Evolutionary conservation across 495 filamentous ascomycete species (phyloP).

Genomic region (Neurospora sp.): DNA sequence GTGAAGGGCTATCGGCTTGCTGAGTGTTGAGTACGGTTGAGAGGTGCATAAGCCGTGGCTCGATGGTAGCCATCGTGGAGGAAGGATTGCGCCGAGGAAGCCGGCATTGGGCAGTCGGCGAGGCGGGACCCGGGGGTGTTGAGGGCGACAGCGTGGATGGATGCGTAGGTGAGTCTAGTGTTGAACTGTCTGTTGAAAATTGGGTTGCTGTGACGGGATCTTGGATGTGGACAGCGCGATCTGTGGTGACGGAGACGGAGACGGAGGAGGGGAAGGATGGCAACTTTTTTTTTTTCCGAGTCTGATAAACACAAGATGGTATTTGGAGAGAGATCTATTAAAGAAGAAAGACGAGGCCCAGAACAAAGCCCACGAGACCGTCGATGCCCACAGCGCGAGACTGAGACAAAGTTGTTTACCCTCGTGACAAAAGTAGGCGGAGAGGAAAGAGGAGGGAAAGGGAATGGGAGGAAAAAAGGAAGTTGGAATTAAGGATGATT

Average conservation of each 20-base stretch:
- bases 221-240: neutral
- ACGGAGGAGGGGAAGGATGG: neutral
- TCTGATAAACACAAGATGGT: neutral
- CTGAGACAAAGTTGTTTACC: neutral
- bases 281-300: neutral
- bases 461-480: slow-evolving; percentile 14
- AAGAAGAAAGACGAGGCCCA: neutral
- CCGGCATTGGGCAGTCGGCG: slow-evolving; percentile 21
- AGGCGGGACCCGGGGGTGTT: neutral
- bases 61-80: slow-evolving; percentile 45
- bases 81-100: slow-evolving; percentile 13
- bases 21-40: slow-evolving; percentile 33
- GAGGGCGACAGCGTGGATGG: neutral
- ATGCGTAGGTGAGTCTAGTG: neutral
- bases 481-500: slow-evolving; percentile 9
- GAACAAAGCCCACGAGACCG: neutral
- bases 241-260: neutral
- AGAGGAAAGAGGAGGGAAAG: slow-evolving; percentile 2
- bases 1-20: slow-evolving; percentile 33
- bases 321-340: neutral
- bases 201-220: neutral
- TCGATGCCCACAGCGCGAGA: neutral
- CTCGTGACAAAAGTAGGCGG: neutral
- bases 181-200: neutral
- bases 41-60: slow-evolving; percentile 48